Base-by-base conservation (phyloP, 495 filamentous ascomycete species). In the Darksidea phi region DNA sequence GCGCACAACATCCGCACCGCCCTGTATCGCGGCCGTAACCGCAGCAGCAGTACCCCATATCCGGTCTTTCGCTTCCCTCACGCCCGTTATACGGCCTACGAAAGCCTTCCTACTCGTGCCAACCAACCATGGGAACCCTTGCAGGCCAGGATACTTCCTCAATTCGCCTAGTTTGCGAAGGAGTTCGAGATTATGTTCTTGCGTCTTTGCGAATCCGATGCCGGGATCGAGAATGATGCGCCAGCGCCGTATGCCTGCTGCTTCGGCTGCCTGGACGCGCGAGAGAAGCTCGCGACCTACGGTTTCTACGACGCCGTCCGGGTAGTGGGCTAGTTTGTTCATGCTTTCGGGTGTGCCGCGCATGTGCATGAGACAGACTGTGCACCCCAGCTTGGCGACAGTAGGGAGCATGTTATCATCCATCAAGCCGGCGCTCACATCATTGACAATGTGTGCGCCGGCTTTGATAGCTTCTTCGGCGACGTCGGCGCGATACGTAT, bases 181-280 rank as follows among this genome's bases (percentile, higher is more conserved):
- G 7, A 98, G 74, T 55, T 90, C 84, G 21, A 98, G 72, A 73
- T 96, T 95, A 70, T 95, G 88, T 20, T 78, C 77, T 62, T 83
- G 80, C 1, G 82, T 82, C 76, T 98, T 98, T 21, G 94, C 89
- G 63, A 98, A 98, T 0, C 94, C 94, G 10, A 98, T 83, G 0
- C 94, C 94, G 0, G 94, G 94, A 67, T 98, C 94, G 2, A 98
- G 82, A 45, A 97, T 87, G 47, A 98, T 92, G 43, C 94, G 88
- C 94, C 94, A 98, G 12, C 93, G 83, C 0, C 88, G 79, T 7
- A 98, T 81, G 0, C 94, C 94, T 1, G 90, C 90, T 37, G 76
- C 82, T 73, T 96, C 87, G 12, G 94, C 94, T 0, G 85, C 90
- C 0, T 74, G 75, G 20, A 98, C 80, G 5, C 91, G 86, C 2